Evolutionary conservation across 1,284 basidiomycete species (phyloP), one percentile per base, ranked within the genome.

Genomic region (Fomitopsis betulina): DNA sequence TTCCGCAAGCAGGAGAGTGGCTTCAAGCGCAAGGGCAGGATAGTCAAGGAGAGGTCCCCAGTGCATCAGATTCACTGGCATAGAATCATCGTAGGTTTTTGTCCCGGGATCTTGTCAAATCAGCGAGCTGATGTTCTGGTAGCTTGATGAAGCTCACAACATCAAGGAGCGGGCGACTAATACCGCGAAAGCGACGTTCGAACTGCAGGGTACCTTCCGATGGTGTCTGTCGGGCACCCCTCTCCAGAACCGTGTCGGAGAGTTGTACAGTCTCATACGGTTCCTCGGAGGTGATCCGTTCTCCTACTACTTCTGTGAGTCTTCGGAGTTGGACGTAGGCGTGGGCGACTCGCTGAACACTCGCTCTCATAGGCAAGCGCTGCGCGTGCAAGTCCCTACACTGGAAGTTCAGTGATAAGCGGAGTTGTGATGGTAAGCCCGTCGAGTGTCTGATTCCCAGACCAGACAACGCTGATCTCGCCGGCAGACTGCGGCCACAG

Each of bases 191-290:
- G 95, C 94, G 10, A 84, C 94, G 0, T 99, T 99, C 70, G 92
- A 94, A 54, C 78, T 99, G 5, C 75, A 89, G 65, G 86, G 89
- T 57, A 84, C 84, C 59, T 94, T 86, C 65, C 86, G 87, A 62
- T 99, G 97, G 97, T 99, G 97, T 73, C 79, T 99, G 33, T 98
- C 95, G 27, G 97, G 96, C n/a, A 98, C 96, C n/a, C 96, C 94
- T 0, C 75, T 96, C 13, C 93, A 98, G 73, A 97, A 97, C 68
- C 87, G 96, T 61, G 97, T 99, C 15, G 97, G 97, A 63, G 97
- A 99, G 72, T 77, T 99, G 43, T 99, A 99, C 77, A 97, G 95
- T 71, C 84, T 98, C 58, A 87, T 99, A 59, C 81, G 92, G 59
- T 98, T 97, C 75, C 74, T 98, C 58, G 94, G 94, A 23, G 93